A percentile compares a stretch with the other conserved stretches of the same genome.
Evolutionary conservation across 1,139 yeast species (phyloP).

Genomic region (Schizosaccharomyces versatilis): DNA sequence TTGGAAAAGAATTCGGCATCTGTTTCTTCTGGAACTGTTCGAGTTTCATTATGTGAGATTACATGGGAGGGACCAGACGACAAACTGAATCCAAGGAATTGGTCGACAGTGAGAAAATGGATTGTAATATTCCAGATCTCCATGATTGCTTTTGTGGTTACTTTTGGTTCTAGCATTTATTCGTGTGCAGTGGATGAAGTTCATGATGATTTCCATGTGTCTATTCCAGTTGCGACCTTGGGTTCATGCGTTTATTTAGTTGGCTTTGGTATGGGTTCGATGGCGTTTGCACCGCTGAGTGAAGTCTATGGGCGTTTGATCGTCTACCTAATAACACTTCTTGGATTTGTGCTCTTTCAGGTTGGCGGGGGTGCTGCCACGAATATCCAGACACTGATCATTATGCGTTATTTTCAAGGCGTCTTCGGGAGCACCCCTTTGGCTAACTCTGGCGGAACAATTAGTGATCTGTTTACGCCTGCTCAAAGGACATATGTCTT

Average conservation of each 20-base stretch:
- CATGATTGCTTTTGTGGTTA: conserved; percentile 30
- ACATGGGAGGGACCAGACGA: conserved; percentile 32
- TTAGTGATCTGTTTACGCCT: conserved; percentile 50
- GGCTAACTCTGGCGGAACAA: conserved; percentile 71
- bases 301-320: conserved; percentile 27
- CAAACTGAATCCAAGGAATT: conserved; percentile 37
- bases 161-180: conserved; percentile 40
- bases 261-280: conserved; percentile 39
- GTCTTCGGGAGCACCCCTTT: conserved; percentile 64
- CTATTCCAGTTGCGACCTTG: conserved; percentile 56
- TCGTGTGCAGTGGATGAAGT: conserved; percentile 32
- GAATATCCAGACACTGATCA: conserved; percentile 29
- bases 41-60: conserved; percentile 12
- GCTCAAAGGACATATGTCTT: conserved; percentile 36
- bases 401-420: conserved; percentile 61
- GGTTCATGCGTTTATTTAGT: conserved; percentile 54
- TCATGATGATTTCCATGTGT: conserved; percentile 32
- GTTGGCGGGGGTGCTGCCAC: conserved; percentile 37
- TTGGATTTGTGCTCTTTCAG: conserved; percentile 35
- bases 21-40: too few species aligned
- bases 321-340: conserved; percentile 33
- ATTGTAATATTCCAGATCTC: conserved; percentile 24
- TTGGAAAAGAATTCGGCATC: too few species aligned
- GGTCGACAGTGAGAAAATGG: conserved; percentile 25
- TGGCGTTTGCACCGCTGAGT: conserved; percentile 57